Evolutionary conservation across 1,284 basidiomycete species (phyloP), one percentile per base, ranked within the genome.

Genomic region (Rhodotorula sp.): DNA sequence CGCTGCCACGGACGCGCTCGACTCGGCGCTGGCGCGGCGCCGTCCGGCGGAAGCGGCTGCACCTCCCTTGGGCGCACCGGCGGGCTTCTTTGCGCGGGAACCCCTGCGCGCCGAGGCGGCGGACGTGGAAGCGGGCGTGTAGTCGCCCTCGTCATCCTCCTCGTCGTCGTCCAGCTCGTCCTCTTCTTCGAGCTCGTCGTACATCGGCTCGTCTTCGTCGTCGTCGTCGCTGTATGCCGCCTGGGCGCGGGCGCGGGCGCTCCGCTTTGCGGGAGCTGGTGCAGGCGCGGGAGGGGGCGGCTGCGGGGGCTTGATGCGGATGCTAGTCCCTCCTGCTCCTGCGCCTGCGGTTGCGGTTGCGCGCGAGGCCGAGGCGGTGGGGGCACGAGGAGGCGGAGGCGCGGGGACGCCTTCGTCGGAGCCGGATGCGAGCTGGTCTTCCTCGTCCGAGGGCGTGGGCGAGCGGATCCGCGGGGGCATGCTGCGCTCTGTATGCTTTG

Each of bases 391-490:
- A 12, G 59, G 32, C 36, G 44, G 21, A 0, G 59, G 41, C 15
- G 67, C 10, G 36, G 48, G 67, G 8, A 51, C 39, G n/a, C n/a
- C n/a, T n/a, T 58, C 50, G 46, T 58, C 53, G 21, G 59, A 57
- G 39, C 56, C 63, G 36, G 46, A 41, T 22, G 48, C 70, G 64
- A 69, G 70, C 55, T 69, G 61, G 50, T 74, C 73, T 15, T 64
- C 66, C n/a, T 70, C 59, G 13, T 74, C 73, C 17, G 59, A 62
- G 2, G 70, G 70, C 0, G 73, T 67, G 5, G 70, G 70, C 1
- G 70, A 67, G 7, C 70, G 60, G 34, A 74, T 74, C 8, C 62
- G 57, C 0, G 73, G 73, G 5, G 70, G 70, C 70, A 72, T 74
- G 2, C 6, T 54, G 8, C 17, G 2, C 25, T 6, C 25, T 32